Evolutionary conservation across 192 early-diverging fungal species (phyloP).

Genomic region (Umbelopsis ramanniana): DNA sequence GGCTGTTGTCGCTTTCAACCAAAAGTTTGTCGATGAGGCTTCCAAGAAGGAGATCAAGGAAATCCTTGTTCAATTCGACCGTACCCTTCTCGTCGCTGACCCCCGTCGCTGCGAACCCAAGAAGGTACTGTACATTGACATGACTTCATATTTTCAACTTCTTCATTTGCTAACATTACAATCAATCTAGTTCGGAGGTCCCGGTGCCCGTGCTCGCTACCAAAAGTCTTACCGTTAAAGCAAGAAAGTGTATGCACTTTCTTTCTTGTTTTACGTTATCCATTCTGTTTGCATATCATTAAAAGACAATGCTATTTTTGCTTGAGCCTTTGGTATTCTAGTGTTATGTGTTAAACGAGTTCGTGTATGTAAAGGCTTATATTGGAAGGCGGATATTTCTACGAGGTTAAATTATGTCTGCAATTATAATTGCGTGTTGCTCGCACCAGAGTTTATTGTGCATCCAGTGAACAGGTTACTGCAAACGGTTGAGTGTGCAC

Average conservation of each 20-base stretch:
- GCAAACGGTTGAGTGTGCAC: too few relatives aligned
- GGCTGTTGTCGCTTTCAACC: conserved; percentile 98
- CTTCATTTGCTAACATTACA: too few relatives aligned
- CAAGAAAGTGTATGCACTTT: not conserved
- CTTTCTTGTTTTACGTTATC: conserved; percentile 24
- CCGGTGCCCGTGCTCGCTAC: conserved; percentile 96
- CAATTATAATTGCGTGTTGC: too few relatives aligned
- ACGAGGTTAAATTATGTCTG: too few relatives aligned
- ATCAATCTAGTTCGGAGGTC: conserved; percentile 82
- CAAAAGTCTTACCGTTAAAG: conserved; percentile 91
- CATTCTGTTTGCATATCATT: conserved; percentile 23
- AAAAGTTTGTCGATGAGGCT: conserved; percentile 99
- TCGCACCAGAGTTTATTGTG: too few relatives aligned
- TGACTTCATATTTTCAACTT: not conserved
- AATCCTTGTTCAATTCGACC: conserved; percentile 87
- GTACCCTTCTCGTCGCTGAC: conserved; percentile 97
- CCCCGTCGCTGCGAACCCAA: conserved; percentile 99
- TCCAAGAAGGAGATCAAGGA: conserved; percentile 99
- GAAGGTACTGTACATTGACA: conserved; percentile 56
- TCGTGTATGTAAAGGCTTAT: not conserved
- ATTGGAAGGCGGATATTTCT: too few relatives aligned
- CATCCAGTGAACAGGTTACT: too few relatives aligned
- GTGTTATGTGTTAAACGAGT: not conserved
- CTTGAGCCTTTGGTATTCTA: not conserved
- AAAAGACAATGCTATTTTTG: conserved; percentile 25